A percentile compares a stretch with the other conserved stretches of the same genome.
Conservation (phyloP, 2,329 filamentous ascomycete genomes). For the Cladorrhinum sp. region DNA sequence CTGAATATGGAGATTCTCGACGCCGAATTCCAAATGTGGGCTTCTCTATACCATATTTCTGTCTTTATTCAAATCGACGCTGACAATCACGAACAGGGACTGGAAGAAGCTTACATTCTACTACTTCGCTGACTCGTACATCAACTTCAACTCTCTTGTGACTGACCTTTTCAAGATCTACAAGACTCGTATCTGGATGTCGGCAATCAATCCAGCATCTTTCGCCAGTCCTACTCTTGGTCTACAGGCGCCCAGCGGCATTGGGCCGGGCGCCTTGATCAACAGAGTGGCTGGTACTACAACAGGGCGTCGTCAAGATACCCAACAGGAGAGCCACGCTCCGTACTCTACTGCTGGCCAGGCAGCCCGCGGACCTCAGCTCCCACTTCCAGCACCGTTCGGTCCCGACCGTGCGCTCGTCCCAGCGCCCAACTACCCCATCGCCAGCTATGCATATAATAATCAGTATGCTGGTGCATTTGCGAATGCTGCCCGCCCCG, state of each 20-base stretch:
- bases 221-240: conserved; percentile 78
- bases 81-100: conserved; percentile 59
- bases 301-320: conserved; percentile 49
- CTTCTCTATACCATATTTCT: conserved; percentile 25
- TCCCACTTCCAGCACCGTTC: conserved; percentile 42
- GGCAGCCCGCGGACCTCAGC: conserved; percentile 42
- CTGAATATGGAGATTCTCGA: conserved; percentile 98
- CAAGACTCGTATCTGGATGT: conserved; percentile 99
- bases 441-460: conserved; percentile 38
- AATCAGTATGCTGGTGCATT: conserved; percentile 43
- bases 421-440: conserved; percentile 39
- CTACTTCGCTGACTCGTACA: conserved; percentile 96
- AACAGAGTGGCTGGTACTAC: conserved; percentile 44
- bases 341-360: conserved; percentile 38
- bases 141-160: conserved; percentile 98
- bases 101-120: conserved; percentile 99
- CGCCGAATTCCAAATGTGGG: conserved; percentile 97
- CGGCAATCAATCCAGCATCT: conserved; percentile 94
- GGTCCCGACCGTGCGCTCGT: conserved; percentile 40
- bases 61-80: background rate
- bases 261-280: conserved; percentile 64
- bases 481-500: conserved; percentile 35
- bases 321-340: conserved; percentile 40
- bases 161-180: conserved; percentile 99
- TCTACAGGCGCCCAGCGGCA: conserved; percentile 65